Percentiles rank a stretch among this genome's conserved stretches.
Conservation (phyloP, 495 filamentous ascomycete species). For the Pyrenopolyporus hunteri region DNA sequence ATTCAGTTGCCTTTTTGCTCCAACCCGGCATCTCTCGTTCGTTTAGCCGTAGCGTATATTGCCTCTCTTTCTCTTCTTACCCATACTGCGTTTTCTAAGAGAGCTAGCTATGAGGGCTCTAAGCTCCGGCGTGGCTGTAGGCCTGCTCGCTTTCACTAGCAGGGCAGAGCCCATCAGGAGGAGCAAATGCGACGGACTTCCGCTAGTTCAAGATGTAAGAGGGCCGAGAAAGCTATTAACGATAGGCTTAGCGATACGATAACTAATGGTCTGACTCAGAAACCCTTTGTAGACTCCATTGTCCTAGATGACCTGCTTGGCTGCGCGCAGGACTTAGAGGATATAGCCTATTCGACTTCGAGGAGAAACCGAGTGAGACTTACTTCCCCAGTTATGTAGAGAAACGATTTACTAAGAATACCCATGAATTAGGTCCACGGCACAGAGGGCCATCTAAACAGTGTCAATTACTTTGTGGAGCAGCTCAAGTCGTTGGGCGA, state of each 20-base stretch:
- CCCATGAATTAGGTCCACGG: constrained; percentile 64
- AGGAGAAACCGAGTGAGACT: constrained; percentile 36
- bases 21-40: neutral
- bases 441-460: constrained; percentile 65
- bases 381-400: neutral
- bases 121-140: constrained; percentile 11
- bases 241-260: neutral
- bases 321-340: constrained; percentile 53
- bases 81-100: neutral
- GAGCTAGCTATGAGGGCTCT: constrained; percentile 24
- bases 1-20: neutral
- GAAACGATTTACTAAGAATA: constrained; percentile 8
- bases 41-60: neutral
- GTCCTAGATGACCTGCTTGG: constrained; percentile 45
- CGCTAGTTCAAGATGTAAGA: constrained; percentile 36
- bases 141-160: constrained; percentile 22
- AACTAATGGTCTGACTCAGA: constrained; percentile 17
- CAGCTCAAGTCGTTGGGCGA: constrained; percentile 50
- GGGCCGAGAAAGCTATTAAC: neutral
- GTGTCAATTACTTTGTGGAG: constrained; percentile 65
- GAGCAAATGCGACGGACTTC: constrained; percentile 12
- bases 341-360: constrained; percentile 45
- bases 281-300: constrained; percentile 32
- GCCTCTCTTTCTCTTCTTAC: neutral
- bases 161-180: constrained; percentile 33